Conservation (phyloP, 352 stramenopile genomes). For the Globisporangium parvum region DNA sequence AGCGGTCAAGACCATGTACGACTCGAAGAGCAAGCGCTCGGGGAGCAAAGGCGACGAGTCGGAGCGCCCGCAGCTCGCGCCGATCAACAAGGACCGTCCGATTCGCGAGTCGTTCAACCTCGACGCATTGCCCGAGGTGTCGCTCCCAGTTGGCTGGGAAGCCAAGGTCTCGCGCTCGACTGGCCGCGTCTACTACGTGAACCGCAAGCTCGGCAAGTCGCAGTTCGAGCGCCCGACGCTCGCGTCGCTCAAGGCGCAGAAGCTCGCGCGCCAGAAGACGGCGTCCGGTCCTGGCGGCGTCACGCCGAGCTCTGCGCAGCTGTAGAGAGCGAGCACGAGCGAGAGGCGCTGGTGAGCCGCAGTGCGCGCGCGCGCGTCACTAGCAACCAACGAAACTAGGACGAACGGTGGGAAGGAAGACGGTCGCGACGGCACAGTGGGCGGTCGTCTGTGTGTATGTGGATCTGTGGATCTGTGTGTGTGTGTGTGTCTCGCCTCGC, state of each 20-base stretch:
- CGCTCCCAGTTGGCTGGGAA: conserved; percentile 76
- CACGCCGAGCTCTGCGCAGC: conserved; percentile 13
- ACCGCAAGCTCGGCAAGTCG: conserved; percentile 82
- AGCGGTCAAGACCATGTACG: conserved; percentile 73
- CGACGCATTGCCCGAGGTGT: conserved; percentile 74
- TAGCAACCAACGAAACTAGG: too few relatives aligned
- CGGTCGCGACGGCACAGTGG: not conserved
- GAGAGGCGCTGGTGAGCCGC: not conserved
- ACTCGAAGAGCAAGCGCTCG: conserved; percentile 47
- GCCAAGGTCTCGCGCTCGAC: conserved; percentile 85
- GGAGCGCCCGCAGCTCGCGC: conserved; percentile 19
- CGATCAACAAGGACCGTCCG: conserved; percentile 38
- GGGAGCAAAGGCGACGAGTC: conserved; percentile 51
- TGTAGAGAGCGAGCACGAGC: conserved; percentile 8
- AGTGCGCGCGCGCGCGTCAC: not conserved
- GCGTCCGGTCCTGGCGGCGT: not conserved
- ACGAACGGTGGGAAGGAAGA: not conserved
- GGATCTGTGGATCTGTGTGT: not conserved
- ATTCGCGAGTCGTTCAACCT: conserved; percentile 84
- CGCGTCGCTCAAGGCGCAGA: conserved; percentile 80
- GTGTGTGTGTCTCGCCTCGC: conserved; percentile 1
- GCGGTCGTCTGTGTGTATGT: conserved; percentile 1
- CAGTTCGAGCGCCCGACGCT: conserved; percentile 84
- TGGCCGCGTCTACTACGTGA: conserved; percentile 85
- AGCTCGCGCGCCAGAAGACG: conserved; percentile 67